A percentile compares a stretch with the other conserved stretches of the same genome.
Evolutionary conservation across 148 eudicot species (phyloP).

Genomic region (Vaccinium myrtillus): DNA sequence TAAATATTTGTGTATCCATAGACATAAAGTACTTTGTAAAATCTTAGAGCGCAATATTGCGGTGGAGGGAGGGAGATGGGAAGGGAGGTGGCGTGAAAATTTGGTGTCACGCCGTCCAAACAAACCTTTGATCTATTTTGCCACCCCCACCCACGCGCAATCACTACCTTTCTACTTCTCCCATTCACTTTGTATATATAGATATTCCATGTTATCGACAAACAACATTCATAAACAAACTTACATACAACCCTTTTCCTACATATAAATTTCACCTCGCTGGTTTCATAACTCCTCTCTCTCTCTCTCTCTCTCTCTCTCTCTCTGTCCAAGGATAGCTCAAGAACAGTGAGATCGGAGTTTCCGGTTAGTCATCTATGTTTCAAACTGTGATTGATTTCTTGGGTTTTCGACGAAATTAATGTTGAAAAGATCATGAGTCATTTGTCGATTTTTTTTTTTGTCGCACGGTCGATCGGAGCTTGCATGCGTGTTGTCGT

Average conservation of each 20-base stretch:
- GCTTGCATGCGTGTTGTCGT: not conserved
- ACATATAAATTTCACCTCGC: not conserved
- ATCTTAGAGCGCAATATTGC: conserved; percentile 28
- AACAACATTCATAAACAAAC: not conserved
- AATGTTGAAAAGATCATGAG: not conserved
- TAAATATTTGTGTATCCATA: not conserved
- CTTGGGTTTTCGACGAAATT: not conserved
- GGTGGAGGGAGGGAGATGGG: conserved; percentile 11
- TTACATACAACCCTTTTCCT: too few species aligned
- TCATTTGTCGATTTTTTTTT: not conserved
- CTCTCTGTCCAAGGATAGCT: not conserved
- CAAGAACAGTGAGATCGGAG: not conserved
- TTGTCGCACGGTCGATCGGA: not conserved
- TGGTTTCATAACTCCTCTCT: not conserved
- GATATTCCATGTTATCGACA: not conserved
- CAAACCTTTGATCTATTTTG: conserved; percentile 34
- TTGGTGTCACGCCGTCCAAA: conserved; percentile 76
- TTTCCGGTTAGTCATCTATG: conserved; percentile 16
- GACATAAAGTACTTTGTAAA: conserved; percentile 1
- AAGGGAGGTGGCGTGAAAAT: conserved; percentile 66
- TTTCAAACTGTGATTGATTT: not conserved
- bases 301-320: too few species aligned
- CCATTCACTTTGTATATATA: not conserved
- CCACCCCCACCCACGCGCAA: conserved; percentile 81
- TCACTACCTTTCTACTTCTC: conserved; percentile 25